phyloP scores from a whole-genome alignment of 2,329 filamentous ascomycete species.

The Aspergillus fijiensis region DNA sequence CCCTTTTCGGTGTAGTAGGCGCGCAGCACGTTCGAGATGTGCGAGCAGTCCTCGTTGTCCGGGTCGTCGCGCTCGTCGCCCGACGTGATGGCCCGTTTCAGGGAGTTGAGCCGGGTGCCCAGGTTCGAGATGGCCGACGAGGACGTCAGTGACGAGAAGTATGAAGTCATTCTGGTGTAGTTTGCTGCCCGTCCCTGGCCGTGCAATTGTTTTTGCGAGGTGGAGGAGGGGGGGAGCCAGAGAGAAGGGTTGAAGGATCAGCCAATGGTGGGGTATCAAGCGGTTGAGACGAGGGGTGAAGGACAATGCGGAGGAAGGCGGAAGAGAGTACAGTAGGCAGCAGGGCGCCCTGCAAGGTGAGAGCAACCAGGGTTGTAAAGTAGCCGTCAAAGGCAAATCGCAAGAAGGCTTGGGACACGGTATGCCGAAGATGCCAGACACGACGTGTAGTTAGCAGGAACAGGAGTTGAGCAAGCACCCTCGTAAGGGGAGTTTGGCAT shows the following conservation, averaged over 20 bases:
- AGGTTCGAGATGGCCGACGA: constrained; percentile 52
- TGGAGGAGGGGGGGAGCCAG: background rate
- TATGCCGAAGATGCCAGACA: constrained; percentile 2
- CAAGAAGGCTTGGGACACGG: constrained; percentile 4
- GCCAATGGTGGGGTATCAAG: constrained; percentile 19
- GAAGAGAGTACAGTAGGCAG: background rate
- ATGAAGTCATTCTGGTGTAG: constrained; percentile 64
- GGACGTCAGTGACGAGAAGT: constrained; percentile 68
- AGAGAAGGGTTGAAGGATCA: background rate
- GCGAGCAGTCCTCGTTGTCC: constrained; percentile 75
- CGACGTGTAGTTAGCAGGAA: background rate
- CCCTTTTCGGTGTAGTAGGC: constrained; percentile 91
- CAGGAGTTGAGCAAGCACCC: background rate
- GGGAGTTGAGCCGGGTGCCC: constrained; percentile 57
- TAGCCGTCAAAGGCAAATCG: constrained; percentile 1
- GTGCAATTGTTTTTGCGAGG: background rate
- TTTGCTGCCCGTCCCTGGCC: constrained; percentile 3
- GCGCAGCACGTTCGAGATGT: constrained; percentile 89
- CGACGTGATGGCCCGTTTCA: constrained; percentile 50
- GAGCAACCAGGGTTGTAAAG: background rate
- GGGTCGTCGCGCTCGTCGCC: constrained; percentile 46
- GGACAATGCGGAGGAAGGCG: constrained; percentile 20
- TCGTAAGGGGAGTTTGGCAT: constrained; percentile 5
- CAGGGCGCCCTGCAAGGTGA: background rate
- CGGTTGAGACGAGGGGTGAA: constrained; percentile 3